phyloP scores from a whole-genome alignment of 805 yeast genomes.

The Middelhovenomyces tepae region DNA sequence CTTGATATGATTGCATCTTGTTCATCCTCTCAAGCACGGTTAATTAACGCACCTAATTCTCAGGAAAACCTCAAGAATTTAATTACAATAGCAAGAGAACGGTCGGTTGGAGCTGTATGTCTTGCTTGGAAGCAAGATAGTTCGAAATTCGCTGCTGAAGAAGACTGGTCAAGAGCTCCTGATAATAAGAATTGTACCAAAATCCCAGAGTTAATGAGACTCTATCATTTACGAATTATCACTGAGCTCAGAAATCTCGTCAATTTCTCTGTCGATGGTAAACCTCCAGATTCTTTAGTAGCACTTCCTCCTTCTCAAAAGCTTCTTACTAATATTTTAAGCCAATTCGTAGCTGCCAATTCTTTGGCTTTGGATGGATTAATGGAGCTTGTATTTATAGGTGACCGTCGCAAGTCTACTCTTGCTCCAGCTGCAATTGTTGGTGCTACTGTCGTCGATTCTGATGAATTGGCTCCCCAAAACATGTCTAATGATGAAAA shows the following conservation, averaged over 20 bases:
- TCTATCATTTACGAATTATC: conserved; percentile 33
- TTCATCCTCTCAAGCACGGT: conserved; percentile 36
- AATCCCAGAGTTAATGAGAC: conserved; percentile 31
- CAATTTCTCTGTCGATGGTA: conserved; percentile 13
- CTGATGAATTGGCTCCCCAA: conserved; percentile 32
- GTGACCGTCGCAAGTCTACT: conserved; percentile 6
- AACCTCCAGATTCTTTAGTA: conserved; percentile 16
- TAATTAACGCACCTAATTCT: conserved; percentile 33
- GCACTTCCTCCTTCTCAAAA: conserved; percentile 27
- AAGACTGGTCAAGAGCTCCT: conserved; percentile 32
- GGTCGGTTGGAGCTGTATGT: conserved; percentile 40
- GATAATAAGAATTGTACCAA: conserved; percentile 28
- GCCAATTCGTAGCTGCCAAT: conserved; percentile 30
- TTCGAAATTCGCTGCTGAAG: conserved; percentile 28
- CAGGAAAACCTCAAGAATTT: conserved; percentile 31
- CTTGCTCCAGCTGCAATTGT: conserved; percentile 27
- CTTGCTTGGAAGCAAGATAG: conserved; percentile 46
- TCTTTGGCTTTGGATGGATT: conserved; percentile 26
- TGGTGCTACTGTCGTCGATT: conserved; percentile 31
- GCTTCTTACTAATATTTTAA: conserved; percentile 25
- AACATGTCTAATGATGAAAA: conserved; percentile 42
- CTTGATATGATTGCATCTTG: conserved; percentile 35
- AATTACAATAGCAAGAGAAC: conserved; percentile 33
- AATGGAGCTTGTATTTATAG: conserved; percentile 21
- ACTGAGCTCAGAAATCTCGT: conserved; percentile 22